Evolutionary conservation across 2,329 filamentous ascomycete genomes (phyloP), one percentile per base, ranked within the genome.

Genomic region (Sarocladiaceae sp.): DNA sequence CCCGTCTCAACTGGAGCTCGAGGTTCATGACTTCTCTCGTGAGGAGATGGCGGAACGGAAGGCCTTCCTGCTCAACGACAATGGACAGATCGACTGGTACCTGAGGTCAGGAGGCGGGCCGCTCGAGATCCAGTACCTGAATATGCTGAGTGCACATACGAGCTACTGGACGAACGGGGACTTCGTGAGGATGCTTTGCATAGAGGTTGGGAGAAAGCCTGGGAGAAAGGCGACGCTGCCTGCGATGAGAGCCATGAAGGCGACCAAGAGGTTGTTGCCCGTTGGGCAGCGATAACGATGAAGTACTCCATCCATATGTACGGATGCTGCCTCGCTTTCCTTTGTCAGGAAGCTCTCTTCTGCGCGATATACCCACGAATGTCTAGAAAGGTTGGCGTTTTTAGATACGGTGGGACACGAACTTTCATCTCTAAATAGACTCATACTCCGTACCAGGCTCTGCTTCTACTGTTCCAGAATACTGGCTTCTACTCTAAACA

Each of bases 71-170:
- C 76, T 98, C 3, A 98, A 98, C 54, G 93, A 98, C 55, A 97
- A 97, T 52, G 91, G 90, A 0, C 93, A 98, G 64, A 83, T 98
- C 32, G 93, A 98, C 61, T 98, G 81, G 64, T 94, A 84, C 55
- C 68, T 98, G 40, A 81, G 81, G 40, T 89, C 88, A 6, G 86
- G 88, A 0, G 85, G 87, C 2, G 93, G 93, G 0, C 84, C 90
- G 3, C 69, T 98, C 27, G 93, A 95, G 63, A 89, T 96, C 19
- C 90, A 97, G 64, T 98, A 98, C 60, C 66, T 97, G 27, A 96
- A 95, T 53, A 98, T 98, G 93, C 68, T 98, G 45, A 87, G 88
- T 46, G 93, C 93, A 7, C 93, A 98, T 63, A 89, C 87, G 45
- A 91, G 86, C 59, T 98, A 98, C 63, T 98, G 93, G 93, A 76